phyloP scores from a whole-genome alignment of 495 filamentous ascomycete species.

The Penicilliopsis zonata region DNA sequence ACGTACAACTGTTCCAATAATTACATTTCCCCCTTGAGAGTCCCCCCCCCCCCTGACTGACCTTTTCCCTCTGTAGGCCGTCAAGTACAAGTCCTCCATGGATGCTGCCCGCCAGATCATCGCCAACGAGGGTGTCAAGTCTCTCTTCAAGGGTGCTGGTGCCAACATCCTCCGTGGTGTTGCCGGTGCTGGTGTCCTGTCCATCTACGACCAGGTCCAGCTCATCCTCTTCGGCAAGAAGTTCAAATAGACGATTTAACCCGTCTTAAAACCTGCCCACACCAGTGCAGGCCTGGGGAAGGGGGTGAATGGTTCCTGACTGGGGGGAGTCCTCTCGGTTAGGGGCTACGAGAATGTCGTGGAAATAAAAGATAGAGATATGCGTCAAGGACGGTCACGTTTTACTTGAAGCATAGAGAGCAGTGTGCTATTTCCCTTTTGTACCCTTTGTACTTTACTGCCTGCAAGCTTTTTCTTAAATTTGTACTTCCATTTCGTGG shows the following conservation, averaged over 20 bases:
- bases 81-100: conserved; percentile 95
- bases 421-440: conserved; percentile 32
- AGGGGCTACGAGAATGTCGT: no score
- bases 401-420: conserved; percentile 37
- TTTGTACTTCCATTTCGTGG: conserved; percentile 21
- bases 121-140: conserved; percentile 90
- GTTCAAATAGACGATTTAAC: conserved; percentile 65
- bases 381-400: conserved; percentile 28
- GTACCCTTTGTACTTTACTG: conserved; percentile 47
- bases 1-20: conserved; percentile 16
- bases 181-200: conserved; percentile 99
- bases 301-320: conserved; percentile 16
- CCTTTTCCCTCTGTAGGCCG: conserved; percentile 51
- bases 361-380: conserved; percentile 36
- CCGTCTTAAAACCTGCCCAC: conserved; percentile 6
- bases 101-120: conserved; percentile 94
- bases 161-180: conserved; percentile 99
- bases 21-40: no score
- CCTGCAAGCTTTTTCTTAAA: conserved; percentile 37
- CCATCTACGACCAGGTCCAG: conserved; percentile 99
- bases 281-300: conserved; percentile 20
- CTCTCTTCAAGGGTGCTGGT: conserved; percentile 99
- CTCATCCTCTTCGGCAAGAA: conserved; percentile 98
- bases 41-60: no score
- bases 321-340: no score